Evolutionary conservation across 108 stramenopile species (phyloP).

Genomic region (Conticribra guillardii): DNA sequence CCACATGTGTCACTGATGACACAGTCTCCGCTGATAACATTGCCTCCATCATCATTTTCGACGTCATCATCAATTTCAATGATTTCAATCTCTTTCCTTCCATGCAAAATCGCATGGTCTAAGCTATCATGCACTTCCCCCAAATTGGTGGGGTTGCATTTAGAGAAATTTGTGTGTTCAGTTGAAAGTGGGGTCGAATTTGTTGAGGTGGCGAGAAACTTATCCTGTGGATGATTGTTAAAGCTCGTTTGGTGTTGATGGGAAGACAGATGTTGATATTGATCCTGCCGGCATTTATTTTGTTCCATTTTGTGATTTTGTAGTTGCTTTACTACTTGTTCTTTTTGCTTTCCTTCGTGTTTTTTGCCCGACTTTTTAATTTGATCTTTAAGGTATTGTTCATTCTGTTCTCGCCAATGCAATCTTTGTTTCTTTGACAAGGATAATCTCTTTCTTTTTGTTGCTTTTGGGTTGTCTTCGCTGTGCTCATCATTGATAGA

Average conservation of each 20-base stretch:
- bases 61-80: conserved; percentile 18
- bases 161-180: background rate
- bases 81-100: background rate
- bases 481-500: too few species aligned
- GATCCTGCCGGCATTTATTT: background rate
- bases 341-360: background rate
- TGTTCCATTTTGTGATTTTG: background rate
- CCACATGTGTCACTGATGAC: background rate
- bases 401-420: background rate
- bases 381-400: background rate
- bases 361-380: background rate
- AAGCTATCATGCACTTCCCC: background rate
- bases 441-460: background rate
- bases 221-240: background rate
- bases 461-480: too few species aligned
- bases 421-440: background rate
- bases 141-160: background rate
- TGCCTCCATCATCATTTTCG: background rate
- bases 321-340: background rate
- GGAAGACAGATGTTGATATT: background rate
- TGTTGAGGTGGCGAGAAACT: background rate
- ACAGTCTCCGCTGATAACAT: background rate
- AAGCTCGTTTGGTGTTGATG: background rate
- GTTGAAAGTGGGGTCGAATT: background rate
- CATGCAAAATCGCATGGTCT: background rate